phyloP scores from a whole-genome alignment of 106 monocot species.

The Cymbidium sinense region DNA sequence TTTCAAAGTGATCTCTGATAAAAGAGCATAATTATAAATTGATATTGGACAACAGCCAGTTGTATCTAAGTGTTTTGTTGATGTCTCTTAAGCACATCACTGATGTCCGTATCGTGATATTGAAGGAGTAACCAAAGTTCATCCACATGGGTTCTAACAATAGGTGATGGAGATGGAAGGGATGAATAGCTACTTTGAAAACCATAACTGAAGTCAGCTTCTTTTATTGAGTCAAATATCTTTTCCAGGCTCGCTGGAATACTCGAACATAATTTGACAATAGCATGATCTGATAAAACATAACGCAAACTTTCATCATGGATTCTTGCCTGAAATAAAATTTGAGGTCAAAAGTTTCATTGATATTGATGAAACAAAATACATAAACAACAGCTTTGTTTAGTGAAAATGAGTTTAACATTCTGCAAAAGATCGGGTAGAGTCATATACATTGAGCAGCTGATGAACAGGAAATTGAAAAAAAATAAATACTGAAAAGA shows the following conservation, averaged over 20 bases:
- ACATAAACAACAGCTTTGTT: constrained; percentile 5
- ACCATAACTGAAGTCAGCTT: constrained; percentile 38
- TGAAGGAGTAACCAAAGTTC: constrained; percentile 59
- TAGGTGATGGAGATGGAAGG: constrained; percentile 44
- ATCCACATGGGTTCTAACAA: constrained; percentile 51
- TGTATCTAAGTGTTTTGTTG: constrained; percentile 33
- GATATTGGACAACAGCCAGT: constrained; percentile 53
- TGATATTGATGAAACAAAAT: not conserved
- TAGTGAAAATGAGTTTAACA: not conserved
- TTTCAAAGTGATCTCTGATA: constrained; percentile 56
- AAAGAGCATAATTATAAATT: constrained; percentile 67
- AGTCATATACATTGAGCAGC: not conserved
- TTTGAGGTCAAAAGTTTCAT: not conserved
- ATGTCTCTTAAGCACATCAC: constrained; percentile 52
- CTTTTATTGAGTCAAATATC: constrained; percentile 37
- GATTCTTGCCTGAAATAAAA: constrained; percentile 62
- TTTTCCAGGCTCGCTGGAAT: constrained; percentile 42
- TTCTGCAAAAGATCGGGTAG: not conserved
- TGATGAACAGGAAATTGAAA: not conserved
- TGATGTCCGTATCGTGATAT: constrained; percentile 31
- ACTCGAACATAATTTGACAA: constrained; percentile 46
- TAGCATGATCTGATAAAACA: constrained; percentile 78
- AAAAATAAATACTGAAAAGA: not conserved
- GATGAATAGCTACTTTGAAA: constrained; percentile 15
- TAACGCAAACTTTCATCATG: constrained; percentile 94